Percentiles rank a stretch among this genome's conserved stretches.
Evolutionary conservation across 768 basidiomycete species (phyloP).

Genomic region (Tricholoma sp.): DNA sequence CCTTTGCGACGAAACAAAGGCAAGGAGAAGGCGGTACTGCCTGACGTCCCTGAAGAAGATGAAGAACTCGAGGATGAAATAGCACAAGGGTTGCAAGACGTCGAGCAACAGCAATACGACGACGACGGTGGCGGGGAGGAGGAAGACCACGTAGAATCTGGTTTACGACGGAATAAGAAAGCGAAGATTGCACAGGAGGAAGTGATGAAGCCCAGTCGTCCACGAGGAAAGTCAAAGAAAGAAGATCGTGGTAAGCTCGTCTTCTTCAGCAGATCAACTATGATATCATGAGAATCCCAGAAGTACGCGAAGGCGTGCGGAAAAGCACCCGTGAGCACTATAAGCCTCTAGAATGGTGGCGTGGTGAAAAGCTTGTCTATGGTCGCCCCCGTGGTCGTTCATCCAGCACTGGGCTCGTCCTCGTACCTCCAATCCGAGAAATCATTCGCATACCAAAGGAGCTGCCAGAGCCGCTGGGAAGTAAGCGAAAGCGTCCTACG

Average conservation of each 20-base stretch:
- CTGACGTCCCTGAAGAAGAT: constrained; percentile 39
- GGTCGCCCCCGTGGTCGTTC: constrained; percentile 36
- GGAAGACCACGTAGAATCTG: constrained; percentile 23
- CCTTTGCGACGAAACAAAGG: constrained; percentile 11
- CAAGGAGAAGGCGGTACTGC: constrained; percentile 10
- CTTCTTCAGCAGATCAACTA: not conserved
- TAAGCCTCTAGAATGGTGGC: constrained; percentile 86
- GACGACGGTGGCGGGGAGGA: constrained; percentile 26
- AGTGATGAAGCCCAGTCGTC: constrained; percentile 15
- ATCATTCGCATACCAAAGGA: constrained; percentile 49
- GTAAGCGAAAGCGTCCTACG: constrained; percentile 30
- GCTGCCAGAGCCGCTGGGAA: constrained; percentile 22
- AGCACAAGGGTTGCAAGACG: constrained; percentile 34
- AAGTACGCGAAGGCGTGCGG: constrained; percentile 52
- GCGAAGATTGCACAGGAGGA: constrained; percentile 20
- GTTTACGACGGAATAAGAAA: constrained; percentile 31
- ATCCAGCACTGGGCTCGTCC: constrained; percentile 36
- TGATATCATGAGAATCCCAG: constrained; percentile 15
- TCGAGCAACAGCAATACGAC: constrained; percentile 24
- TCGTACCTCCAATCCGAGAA: constrained; percentile 62
- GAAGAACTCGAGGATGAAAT: constrained; percentile 39
- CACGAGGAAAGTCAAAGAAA: constrained; percentile 29
- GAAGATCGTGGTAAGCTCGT: constrained; percentile 33
- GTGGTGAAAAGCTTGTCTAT: constrained; percentile 86
- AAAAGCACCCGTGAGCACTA: constrained; percentile 66